phyloP scores from a whole-genome alignment of 2,329 filamentous ascomycete species.

The Aureobasidium sp. region DNA sequence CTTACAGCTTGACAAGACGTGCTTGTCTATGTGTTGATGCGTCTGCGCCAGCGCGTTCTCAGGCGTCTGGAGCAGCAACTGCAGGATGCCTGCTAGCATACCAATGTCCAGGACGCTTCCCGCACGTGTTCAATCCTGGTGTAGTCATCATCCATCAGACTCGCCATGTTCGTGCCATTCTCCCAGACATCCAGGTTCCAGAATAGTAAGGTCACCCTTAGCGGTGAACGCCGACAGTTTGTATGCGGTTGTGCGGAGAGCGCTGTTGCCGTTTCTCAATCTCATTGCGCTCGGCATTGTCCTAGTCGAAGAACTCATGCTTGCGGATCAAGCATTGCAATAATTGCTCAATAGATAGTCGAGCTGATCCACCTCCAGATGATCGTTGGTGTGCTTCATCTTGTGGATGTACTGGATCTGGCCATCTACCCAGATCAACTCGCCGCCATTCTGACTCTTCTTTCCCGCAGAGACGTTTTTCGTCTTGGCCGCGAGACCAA shows the following conservation, averaged over 20 bases:
- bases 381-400: slow-evolving; percentile 31
- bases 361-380: slow-evolving; percentile 29
- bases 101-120: background rate
- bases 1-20: background rate
- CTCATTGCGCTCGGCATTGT: background rate
- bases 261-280: background rate
- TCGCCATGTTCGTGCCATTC: background rate
- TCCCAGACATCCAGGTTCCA: background rate
- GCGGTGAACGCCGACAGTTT: background rate
- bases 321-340: background rate
- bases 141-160: background rate
- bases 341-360: background rate
- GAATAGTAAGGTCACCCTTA: background rate
- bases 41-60: background rate
- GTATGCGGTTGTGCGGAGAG: background rate
- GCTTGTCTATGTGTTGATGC: background rate
- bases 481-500: background rate
- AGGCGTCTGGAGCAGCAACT: background rate
- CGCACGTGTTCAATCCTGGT: background rate
- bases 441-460: slow-evolving; percentile 28
- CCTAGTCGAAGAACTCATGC: background rate
- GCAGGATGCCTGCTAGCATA: background rate
- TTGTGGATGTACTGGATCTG: slow-evolving; percentile 29
- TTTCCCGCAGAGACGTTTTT: slow-evolving; percentile 7
- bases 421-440: slow-evolving; percentile 31